Base-by-base conservation (phyloP, 108 stramenopile species). In the Skeletonema grethae region DNA sequence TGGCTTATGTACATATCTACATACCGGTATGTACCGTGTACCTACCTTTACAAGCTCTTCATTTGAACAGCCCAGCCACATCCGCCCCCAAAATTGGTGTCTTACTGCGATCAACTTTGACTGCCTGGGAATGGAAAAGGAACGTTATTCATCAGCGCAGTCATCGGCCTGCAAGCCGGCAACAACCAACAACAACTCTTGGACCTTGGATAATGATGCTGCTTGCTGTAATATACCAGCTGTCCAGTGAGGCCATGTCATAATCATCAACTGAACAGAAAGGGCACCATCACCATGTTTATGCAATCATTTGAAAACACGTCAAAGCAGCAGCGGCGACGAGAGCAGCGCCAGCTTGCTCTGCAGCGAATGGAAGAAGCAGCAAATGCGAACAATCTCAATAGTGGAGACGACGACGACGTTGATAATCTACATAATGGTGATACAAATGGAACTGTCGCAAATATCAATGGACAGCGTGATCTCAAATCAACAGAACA, bases 311-410 rank as follows among this genome's bases (percentile, higher is more conserved):
- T 75, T 46, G 74, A 67, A 18, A 73, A 73, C 36, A 41, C 64
- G 13, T 10, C 39, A 1, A 75, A 71, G 53, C 73, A 82, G 43
- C 80, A 75, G 28, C 65, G 57, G 24, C 80, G 80, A 25, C 74
- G 80, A 18, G 32, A 28, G 36, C 46, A 67, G 16, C 80, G 80
- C 32, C 65, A 57, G 35, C 35, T 53, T 58, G 80, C 80, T 20
- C 43, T 82, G 70, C 69, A 66, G 60, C 63, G 74, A 22, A 75
- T 75, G 80, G 39, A 82, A 34, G 74, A 75, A 46, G 80, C 80
- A 9, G 74, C 80, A n/a, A 13, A 24, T 18, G 53, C 20, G 20
- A 32, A 15, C 31, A 25, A 63, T 61, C 59, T 7, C 0, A 32
- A 24, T 20, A 28, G 25, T 28, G 25, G 25, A 28, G 34, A 20